phyloP scores from a whole-genome alignment of 768 basidiomycete genomes.

The Hydnum rufescens region DNA sequence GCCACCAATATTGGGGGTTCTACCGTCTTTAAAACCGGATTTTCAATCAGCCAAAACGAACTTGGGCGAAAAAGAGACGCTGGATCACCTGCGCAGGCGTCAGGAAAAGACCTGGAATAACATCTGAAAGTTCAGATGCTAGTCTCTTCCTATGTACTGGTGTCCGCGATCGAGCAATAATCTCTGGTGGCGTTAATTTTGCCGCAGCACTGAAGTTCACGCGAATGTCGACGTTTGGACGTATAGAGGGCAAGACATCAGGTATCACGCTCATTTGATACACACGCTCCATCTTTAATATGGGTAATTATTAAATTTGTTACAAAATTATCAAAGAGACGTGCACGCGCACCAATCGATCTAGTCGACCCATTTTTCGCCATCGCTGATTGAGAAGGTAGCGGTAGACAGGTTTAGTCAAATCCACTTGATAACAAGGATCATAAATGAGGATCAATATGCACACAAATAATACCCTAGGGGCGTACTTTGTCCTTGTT shows the following conservation, averaged over 20 bases:
- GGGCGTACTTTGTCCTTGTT: constrained; percentile 55
- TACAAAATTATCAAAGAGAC: not conserved
- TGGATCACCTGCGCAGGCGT: constrained; percentile 45
- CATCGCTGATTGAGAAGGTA: constrained; percentile 67
- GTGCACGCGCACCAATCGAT: constrained; percentile 47
- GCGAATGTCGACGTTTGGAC: constrained; percentile 56
- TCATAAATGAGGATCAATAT: not conserved
- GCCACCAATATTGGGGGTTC: constrained; percentile 43
- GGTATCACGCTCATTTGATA: constrained; percentile 84
- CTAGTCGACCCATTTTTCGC: constrained; percentile 67
- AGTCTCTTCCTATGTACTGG: constrained; percentile 13
- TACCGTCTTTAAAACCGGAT: constrained; percentile 29
- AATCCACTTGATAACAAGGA: constrained; percentile 13
- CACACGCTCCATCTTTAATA: constrained; percentile 68
- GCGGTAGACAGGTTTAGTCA: constrained; percentile 42
- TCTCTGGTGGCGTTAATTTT: constrained; percentile 18
- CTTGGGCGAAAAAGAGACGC: not conserved
- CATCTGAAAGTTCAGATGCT: constrained; percentile 16
- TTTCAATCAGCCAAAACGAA: not conserved
- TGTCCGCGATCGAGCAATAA: constrained; percentile 11
- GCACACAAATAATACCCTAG: too few species aligned
- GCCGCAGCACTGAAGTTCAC: constrained; percentile 26
- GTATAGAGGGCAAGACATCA: constrained; percentile 54
- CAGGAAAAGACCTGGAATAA: constrained; percentile 56
- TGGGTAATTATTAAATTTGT: not conserved